Evolutionary conservation across 1,284 basidiomycete species (phyloP).

Genomic region (Trichosporon sp.): DNA sequence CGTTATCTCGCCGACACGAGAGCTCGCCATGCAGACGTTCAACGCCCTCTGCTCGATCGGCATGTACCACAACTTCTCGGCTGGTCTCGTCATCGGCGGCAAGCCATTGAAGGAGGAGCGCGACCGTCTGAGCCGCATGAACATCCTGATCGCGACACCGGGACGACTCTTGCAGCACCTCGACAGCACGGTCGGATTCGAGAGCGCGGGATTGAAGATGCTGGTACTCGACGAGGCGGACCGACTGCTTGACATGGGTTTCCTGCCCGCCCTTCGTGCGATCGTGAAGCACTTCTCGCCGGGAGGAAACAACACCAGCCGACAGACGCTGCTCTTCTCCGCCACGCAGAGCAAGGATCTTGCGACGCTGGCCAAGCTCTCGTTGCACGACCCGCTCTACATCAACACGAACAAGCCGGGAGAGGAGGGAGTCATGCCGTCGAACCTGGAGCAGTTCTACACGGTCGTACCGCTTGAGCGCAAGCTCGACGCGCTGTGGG

Average conservation of each 20-base stretch:
- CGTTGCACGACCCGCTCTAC: conserved; percentile 78
- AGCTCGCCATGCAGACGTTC: conserved; percentile 96
- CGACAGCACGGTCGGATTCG: conserved; percentile 96
- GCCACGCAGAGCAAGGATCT: conserved; percentile 95
- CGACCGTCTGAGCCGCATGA: conserved; percentile 87
- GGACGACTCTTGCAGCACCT: conserved; percentile 94
- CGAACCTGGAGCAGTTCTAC: conserved; percentile 87
- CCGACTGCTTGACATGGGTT: conserved; percentile 95
- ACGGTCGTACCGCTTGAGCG: conserved; percentile 78
- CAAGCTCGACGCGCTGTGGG: conserved; percentile 91
- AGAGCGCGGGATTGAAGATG: conserved; percentile 83
- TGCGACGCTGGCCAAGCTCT: conserved; percentile 83
- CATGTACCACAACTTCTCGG: conserved; percentile 86
- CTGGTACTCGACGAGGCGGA: conserved; percentile 98
- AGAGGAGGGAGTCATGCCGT: conserved; percentile 64
- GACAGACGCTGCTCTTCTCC: conserved; percentile 94
- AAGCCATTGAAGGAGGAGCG: conserved; percentile 94
- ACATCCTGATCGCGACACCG: conserved; percentile 95
- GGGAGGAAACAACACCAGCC: conserved; percentile 67
- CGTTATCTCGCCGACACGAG: conserved; percentile 92
- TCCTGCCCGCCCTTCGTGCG: conserved; percentile 83
- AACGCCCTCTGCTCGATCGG: conserved; percentile 92
- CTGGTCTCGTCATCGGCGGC: conserved; percentile 93
- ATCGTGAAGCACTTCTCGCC: conserved; percentile 71
- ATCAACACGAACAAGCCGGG: conserved; percentile 66